Conservation (phyloP, 352 stramenopile genomes). For the Stramenopiles sp. region DNA sequence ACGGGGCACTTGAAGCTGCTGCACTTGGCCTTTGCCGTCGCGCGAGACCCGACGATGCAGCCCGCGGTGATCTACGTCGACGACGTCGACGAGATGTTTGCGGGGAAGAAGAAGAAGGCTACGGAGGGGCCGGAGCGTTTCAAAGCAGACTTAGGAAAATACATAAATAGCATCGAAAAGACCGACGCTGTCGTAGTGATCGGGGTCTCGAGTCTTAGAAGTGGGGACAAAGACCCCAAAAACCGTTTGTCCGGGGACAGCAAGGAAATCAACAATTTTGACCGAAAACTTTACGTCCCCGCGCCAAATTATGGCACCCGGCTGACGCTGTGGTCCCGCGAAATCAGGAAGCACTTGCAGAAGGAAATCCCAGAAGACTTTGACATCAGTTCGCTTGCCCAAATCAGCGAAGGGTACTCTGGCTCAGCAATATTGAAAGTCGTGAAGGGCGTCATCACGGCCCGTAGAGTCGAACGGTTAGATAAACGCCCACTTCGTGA, state of each 20-base stretch:
- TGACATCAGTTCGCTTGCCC: constrained; percentile 59
- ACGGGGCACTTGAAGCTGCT: constrained; percentile 67
- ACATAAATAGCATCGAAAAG: no score
- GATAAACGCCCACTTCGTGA: constrained; percentile 49
- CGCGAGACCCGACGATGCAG: constrained; percentile 50
- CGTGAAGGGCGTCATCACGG: constrained; percentile 50
- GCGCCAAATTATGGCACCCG: constrained; percentile 69
- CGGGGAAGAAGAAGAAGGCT: constrained; percentile 54
- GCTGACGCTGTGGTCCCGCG: constrained; percentile 60
- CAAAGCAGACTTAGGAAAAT: constrained; percentile 74
- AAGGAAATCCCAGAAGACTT: constrained; percentile 33
- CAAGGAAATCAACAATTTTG: no score
- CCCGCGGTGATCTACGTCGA: constrained; percentile 82
- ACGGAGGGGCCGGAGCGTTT: constrained; percentile 58
- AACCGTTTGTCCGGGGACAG: no score
- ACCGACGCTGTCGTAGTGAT: constrained; percentile 73
- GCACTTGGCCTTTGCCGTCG: constrained; percentile 77
- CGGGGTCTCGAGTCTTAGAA: no score
- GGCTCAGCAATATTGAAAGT: constrained; percentile 50
- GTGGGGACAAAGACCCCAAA: no score
- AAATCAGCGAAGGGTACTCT: constrained; percentile 71
- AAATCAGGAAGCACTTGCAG: constrained; percentile 36
- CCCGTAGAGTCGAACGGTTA: constrained; percentile 41
- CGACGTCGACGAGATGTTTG: constrained; percentile 66
- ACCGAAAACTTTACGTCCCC: constrained; percentile 73